Conservation (phyloP, 1,284 basidiomycete species). For the Rhizoctonia solani region DNA sequence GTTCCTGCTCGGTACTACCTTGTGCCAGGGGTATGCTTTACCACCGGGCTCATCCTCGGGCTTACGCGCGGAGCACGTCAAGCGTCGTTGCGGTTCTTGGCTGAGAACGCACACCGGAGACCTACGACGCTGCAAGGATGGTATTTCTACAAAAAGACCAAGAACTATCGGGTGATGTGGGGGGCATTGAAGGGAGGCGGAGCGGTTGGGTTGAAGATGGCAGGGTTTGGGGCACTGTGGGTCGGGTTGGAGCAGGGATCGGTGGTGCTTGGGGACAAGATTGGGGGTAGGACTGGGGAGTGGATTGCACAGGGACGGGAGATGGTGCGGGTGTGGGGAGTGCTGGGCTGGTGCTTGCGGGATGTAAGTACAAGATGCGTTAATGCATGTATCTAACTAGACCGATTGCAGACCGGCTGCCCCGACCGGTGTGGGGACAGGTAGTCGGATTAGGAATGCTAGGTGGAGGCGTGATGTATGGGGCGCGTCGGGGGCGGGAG, state of each 20-base stretch:
- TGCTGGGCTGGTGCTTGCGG: slow-evolving; percentile 48
- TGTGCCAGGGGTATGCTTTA: slow-evolving; percentile 61
- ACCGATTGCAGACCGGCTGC: slow-evolving; percentile 58
- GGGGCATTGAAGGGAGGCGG: slow-evolving; percentile 72
- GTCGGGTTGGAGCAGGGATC: slow-evolving; percentile 66
- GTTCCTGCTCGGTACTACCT: slow-evolving; percentile 49
- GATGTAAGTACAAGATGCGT: slow-evolving; percentile 31
- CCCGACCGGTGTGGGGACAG: slow-evolving; percentile 56
- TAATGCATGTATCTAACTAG: neutral
- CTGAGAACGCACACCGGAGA: slow-evolving; percentile 69
- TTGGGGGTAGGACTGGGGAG: no score
- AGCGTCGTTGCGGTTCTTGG: slow-evolving; percentile 55
- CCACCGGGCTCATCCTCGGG: slow-evolving; percentile 68
- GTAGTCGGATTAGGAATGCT: slow-evolving; percentile 56
- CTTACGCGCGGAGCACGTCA: slow-evolving; percentile 67
- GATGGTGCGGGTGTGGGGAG: slow-evolving; percentile 68
- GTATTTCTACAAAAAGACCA: slow-evolving; percentile 92
- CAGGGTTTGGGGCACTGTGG: slow-evolving; percentile 61
- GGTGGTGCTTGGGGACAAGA: slow-evolving; percentile 41
- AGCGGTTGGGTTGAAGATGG: slow-evolving; percentile 60
- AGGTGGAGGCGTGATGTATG: slow-evolving; percentile 59
- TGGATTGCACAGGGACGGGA: slow-evolving; percentile 54
- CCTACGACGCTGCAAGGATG: slow-evolving; percentile 82
- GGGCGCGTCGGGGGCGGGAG: slow-evolving; percentile 54
- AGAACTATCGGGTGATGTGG: slow-evolving; percentile 81